Conservation (phyloP, 768 basidiomycete genomes). For the Boletus eberwhitei region DNA sequence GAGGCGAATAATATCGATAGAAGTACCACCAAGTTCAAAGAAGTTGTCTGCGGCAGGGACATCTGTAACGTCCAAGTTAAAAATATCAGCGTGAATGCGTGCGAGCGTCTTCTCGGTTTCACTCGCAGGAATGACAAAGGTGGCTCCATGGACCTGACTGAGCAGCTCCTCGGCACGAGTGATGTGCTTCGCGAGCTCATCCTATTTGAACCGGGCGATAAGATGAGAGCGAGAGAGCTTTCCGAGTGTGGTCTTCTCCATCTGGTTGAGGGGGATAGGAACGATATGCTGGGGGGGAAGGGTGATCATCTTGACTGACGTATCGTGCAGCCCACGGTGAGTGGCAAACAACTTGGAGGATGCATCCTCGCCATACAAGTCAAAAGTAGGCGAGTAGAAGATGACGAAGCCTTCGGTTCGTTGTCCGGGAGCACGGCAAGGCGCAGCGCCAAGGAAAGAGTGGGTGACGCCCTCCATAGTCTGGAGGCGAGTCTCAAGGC, state of each 20-base stretch:
- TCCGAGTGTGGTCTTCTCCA: slow-evolving; percentile 41
- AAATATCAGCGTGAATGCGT: slow-evolving; percentile 25
- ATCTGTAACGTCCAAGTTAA: slow-evolving; percentile 19
- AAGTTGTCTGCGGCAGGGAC: slow-evolving; percentile 32
- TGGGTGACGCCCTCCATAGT: slow-evolving; percentile 34
- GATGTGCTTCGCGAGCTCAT: slow-evolving; percentile 27
- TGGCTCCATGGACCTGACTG: slow-evolving; percentile 12
- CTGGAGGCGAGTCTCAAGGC: slow-evolving; percentile 37
- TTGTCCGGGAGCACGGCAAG: slow-evolving; percentile 37
- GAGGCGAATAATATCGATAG: slow-evolving; percentile 34
- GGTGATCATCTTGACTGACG: slow-evolving; percentile 28
- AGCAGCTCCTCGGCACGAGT: slow-evolving; percentile 22
- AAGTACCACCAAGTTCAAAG: slow-evolving; percentile 39
- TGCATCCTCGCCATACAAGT: slow-evolving; percentile 17
- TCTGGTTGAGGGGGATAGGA: slow-evolving; percentile 35
- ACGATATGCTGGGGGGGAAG: slow-evolving; percentile 37
- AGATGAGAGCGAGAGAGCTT: slow-evolving; percentile 39
- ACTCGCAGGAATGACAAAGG: slow-evolving; percentile 17
- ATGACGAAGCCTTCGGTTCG: slow-evolving; percentile 42
- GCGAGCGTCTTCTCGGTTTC: slow-evolving; percentile 27
- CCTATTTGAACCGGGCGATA: slow-evolving; percentile 29
- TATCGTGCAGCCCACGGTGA: slow-evolving; percentile 29
- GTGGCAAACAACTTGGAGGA: slow-evolving; percentile 18
- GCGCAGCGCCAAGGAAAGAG: slow-evolving; percentile 35
- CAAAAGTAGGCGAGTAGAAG: slow-evolving; percentile 36